phyloP scores from a whole-genome alignment of 331 rosid species.

The Quercus phellos region DNA sequence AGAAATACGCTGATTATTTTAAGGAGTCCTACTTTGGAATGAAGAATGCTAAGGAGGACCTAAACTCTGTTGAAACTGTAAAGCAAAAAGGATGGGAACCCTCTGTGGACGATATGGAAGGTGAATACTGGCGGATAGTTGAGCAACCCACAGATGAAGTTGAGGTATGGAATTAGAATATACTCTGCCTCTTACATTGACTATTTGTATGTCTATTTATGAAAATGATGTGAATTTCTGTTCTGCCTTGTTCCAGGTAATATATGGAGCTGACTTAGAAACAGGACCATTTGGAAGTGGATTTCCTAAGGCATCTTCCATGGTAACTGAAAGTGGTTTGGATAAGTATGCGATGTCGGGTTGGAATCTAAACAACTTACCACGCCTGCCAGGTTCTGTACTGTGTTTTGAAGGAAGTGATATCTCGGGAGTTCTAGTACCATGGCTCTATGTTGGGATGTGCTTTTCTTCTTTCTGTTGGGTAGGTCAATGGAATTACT shows the following conservation, averaged over 20 bases:
- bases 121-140: constrained; percentile 95
- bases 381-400: constrained; percentile 87
- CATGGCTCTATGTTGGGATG: constrained; percentile 98
- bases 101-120: constrained; percentile 80
- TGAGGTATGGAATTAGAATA: constrained; percentile 52
- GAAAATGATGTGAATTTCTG: constrained; percentile 7
- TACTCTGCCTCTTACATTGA: constrained; percentile 8
- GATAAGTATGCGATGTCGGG: constrained; percentile 68
- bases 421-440: constrained; percentile 95
- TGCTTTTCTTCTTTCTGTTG: constrained; percentile 98
- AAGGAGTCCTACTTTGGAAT: constrained; percentile 68
- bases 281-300: constrained; percentile 84
- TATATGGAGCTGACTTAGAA: constrained; percentile 95
- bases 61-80: constrained; percentile 21
- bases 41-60: constrained; percentile 36
- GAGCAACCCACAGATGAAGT: constrained; percentile 86
- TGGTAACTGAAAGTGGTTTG: constrained; percentile 20
- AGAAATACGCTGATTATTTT: constrained; percentile 51
- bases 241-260: constrained; percentile 52
- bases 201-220: background rate
- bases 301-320: constrained; percentile 67
- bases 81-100: constrained; percentile 37
- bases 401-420: constrained; percentile 79
- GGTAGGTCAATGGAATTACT: constrained; percentile 49
- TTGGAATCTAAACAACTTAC: constrained; percentile 88